Percentiles rank a stretch among this genome's conserved stretches.
These are phyloP conservation scores for Fraxinus latifolia DNA, from an alignment of 305 asterid species.

Conservation along the genomic window DNA sequence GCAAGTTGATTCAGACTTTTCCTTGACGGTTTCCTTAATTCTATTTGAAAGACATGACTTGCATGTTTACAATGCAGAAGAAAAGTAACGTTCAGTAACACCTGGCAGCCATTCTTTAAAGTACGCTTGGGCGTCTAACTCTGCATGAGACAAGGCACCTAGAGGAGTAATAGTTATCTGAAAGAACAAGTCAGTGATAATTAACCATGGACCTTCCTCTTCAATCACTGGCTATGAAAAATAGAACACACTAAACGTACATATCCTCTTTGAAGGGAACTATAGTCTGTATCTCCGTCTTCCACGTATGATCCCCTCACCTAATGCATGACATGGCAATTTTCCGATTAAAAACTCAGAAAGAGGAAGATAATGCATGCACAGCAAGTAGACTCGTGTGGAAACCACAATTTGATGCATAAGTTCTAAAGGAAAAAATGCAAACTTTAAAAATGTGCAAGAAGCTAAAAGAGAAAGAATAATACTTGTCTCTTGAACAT, in stretches of 20 bases:
- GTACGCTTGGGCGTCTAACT: constrained; percentile 43
- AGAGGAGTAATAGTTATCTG: constrained; percentile 76
- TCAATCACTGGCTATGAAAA: constrained; percentile 8
- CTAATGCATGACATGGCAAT: constrained; percentile 26
- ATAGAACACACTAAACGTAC: constrained; percentile 37
- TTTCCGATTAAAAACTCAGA: neutral
- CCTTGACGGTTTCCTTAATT: neutral
- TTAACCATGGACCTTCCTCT: constrained; percentile 6
- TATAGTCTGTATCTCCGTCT: constrained; percentile 60
- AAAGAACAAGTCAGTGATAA: constrained; percentile 15
- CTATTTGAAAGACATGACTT: constrained; percentile 16
- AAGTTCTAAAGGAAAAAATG: neutral
- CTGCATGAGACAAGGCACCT: constrained; percentile 65
- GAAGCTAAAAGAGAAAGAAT: constrained; percentile 18
- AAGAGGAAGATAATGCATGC: constrained; percentile 11
- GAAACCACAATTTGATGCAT: constrained; percentile 10
- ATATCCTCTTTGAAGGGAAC: constrained; percentile 67
- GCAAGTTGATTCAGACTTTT: neutral
- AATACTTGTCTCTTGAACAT: constrained; percentile 72
- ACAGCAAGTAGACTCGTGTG: neutral
- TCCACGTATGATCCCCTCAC: constrained; percentile 50
- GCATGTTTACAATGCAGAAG: constrained; percentile 44
- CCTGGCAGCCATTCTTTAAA: constrained; percentile 57
- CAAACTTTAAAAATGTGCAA: neutral
- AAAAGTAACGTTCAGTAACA: constrained; percentile 33